These are phyloP conservation scores for Citrus sinensis DNA, from an alignment of 345 rosid genomes.

Conservation along the genomic window DNA sequence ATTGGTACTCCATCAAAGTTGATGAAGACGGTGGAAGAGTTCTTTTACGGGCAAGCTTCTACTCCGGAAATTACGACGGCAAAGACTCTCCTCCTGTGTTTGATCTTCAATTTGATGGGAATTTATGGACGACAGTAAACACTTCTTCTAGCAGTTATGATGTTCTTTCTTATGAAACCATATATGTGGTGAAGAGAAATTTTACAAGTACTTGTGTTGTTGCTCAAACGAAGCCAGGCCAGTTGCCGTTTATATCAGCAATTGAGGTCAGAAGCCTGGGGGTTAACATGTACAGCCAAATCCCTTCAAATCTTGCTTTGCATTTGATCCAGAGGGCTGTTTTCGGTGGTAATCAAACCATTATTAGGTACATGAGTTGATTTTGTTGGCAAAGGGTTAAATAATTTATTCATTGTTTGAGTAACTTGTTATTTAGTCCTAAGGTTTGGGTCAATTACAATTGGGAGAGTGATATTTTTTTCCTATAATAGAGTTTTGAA, in stretches of 20 bases:
- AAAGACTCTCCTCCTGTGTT: conserved; percentile 23
- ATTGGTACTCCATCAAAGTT: conserved; percentile 12
- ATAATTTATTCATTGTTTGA: neutral
- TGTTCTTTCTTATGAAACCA: conserved; percentile 11
- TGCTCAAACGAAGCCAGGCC: conserved; percentile 24
- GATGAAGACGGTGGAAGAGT: neutral
- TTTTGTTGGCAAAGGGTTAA: too few relatives aligned
- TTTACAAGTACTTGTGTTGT: conserved; percentile 16
- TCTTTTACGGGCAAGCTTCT: conserved; percentile 23
- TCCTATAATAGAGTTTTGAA: too few relatives aligned
- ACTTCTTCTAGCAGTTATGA: neutral
- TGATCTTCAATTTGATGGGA: conserved; percentile 25
- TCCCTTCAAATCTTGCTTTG: conserved; percentile 8
- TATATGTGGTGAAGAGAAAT: conserved; percentile 8
- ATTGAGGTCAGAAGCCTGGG: conserved; percentile 24
- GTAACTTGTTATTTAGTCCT: too few relatives aligned
- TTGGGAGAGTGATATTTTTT: too few relatives aligned
- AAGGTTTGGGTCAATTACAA: too few relatives aligned
- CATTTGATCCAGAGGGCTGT: neutral
- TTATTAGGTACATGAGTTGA: neutral
- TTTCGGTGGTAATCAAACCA: conserved; percentile 4
- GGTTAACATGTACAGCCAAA: conserved; percentile 9
- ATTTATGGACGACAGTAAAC: conserved; percentile 18
- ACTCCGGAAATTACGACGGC: conserved; percentile 28
- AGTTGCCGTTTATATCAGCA: conserved; percentile 29